Percentiles rank a stretch among this genome's conserved stretches.
Conservation (phyloP, 164 flowering plant genomes). For the Vitis amurensis region DNA sequence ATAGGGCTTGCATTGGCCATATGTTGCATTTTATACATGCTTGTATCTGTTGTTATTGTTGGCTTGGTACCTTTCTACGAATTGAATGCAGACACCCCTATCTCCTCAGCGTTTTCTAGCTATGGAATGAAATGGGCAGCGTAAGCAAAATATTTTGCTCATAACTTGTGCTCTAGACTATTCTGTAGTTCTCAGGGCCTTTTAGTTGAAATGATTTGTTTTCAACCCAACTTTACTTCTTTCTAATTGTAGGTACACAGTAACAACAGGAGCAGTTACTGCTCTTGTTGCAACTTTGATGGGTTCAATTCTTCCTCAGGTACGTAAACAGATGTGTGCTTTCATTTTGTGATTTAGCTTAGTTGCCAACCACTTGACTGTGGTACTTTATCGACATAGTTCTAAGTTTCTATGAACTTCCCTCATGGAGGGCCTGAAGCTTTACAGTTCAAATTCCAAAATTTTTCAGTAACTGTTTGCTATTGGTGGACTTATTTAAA, state of each 20-base stretch:
- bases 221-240: not conserved
- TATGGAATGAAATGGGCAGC: constrained; percentile 75
- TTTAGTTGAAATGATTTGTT: not conserved
- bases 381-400: not conserved
- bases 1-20: constrained; percentile 54
- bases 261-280: constrained; percentile 1
- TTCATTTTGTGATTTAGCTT: not conserved
- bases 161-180: not conserved
- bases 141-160: constrained; percentile 38
- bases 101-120: constrained; percentile 65
- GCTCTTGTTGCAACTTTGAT: constrained; percentile 4
- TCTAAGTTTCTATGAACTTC: too few species aligned
- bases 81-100: constrained; percentile 74
- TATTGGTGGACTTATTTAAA: too few species aligned
- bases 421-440: too few species aligned
- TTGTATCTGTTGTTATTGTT: constrained; percentile 62
- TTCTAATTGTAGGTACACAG: constrained; percentile 4
- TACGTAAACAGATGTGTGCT: not conserved
- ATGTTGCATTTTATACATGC: constrained; percentile 63
- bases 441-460: too few species aligned
- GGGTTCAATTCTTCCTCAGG: constrained; percentile 9
- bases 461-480: too few species aligned
- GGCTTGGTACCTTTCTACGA: constrained; percentile 70
- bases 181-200: not conserved
- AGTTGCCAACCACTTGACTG: not conserved